Conservation (phyloP, 495 filamentous ascomycete genomes). For the Extremus antarcticus region DNA sequence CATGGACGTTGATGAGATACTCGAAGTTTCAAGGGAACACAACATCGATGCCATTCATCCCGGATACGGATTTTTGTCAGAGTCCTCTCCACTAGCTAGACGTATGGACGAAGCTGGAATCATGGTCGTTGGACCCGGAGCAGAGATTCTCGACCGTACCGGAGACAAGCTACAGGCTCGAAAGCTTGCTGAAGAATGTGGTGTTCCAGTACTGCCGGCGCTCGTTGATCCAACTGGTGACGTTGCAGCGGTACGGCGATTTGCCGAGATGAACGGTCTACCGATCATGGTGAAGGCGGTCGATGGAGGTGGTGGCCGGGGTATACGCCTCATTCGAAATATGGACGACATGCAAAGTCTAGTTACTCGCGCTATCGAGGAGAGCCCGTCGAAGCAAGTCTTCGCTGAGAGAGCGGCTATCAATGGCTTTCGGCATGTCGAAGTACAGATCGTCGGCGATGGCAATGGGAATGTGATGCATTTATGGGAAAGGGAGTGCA, state of each 20-base stretch:
- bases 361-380: slow-evolving; percentile 29
- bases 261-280: slow-evolving; percentile 38
- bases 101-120: slow-evolving; percentile 42
- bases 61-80: slow-evolving; percentile 54
- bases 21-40: slow-evolving; percentile 38
- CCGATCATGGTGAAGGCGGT: slow-evolving; percentile 47
- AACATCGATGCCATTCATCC: slow-evolving; percentile 48
- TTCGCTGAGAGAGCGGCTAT: slow-evolving; percentile 38
- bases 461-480: slow-evolving; percentile 27
- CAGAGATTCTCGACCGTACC: slow-evolving; percentile 39
- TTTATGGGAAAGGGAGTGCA: slow-evolving; percentile 34
- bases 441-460: slow-evolving; percentile 34
- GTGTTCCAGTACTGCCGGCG: slow-evolving; percentile 44
- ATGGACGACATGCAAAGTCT: slow-evolving; percentile 20
- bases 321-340: slow-evolving; percentile 30
- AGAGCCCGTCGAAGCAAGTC: slow-evolving; percentile 41
- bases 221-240: slow-evolving; percentile 34
- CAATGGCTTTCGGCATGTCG: slow-evolving; percentile 34
- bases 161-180: slow-evolving; percentile 50
- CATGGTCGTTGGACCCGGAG: slow-evolving; percentile 45
- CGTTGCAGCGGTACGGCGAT: slow-evolving; percentile 32
- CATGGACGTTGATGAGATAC: slow-evolving; percentile 38
- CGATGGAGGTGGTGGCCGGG: slow-evolving; percentile 32
- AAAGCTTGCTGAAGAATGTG: slow-evolving; percentile 40
- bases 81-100: slow-evolving; percentile 43